A percentile compares a stretch with the other conserved stretches of the same genome.
Evolutionary conservation across 2,329 filamentous ascomycete genomes (phyloP).

Genomic region (Hymenoscyphus albidus): DNA sequence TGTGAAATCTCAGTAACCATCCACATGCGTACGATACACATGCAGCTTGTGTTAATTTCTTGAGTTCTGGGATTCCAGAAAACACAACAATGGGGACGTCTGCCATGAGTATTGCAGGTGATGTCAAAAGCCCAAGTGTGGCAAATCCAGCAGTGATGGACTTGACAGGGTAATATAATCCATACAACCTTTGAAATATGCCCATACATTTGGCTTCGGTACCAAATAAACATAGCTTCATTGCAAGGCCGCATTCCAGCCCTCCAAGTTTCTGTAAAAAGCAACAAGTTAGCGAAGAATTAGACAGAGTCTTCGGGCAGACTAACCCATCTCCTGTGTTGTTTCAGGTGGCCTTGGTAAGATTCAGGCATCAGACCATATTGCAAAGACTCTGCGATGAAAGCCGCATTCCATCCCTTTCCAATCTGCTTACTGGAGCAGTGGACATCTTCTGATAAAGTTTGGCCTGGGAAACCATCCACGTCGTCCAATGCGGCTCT

Average conservation of each 20-base stretch:
- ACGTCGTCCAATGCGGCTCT: conserved; percentile 58
- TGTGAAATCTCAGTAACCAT: conserved; percentile 34
- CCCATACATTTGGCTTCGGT: no score
- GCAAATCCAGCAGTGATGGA: no score
- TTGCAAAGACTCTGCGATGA: conserved; percentile 56
- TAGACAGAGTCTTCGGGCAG: conserved; percentile 38
- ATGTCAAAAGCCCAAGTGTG: no score
- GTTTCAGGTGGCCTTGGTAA: conserved; percentile 52
- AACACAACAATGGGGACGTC: no score
- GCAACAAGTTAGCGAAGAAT: no score
- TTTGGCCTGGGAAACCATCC: conserved; percentile 57
- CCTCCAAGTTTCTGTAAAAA: conserved; percentile 41
- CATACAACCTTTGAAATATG: no score
- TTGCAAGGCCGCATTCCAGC: conserved; percentile 44
- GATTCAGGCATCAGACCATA: conserved; percentile 58
- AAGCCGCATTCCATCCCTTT: conserved; percentile 59
- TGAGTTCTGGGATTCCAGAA: no score
- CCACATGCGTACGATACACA: no score
- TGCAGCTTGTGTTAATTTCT: no score
- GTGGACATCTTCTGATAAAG: conserved; percentile 57
- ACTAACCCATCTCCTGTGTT: conserved; percentile 56
- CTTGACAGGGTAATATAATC: no score
- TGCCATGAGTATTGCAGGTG: no score
- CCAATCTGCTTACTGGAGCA: conserved; percentile 57
- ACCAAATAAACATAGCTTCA: no score